Base-by-base conservation (phyloP, 352 stramenopile species). In the Globisporangium iwayamae region DNA sequence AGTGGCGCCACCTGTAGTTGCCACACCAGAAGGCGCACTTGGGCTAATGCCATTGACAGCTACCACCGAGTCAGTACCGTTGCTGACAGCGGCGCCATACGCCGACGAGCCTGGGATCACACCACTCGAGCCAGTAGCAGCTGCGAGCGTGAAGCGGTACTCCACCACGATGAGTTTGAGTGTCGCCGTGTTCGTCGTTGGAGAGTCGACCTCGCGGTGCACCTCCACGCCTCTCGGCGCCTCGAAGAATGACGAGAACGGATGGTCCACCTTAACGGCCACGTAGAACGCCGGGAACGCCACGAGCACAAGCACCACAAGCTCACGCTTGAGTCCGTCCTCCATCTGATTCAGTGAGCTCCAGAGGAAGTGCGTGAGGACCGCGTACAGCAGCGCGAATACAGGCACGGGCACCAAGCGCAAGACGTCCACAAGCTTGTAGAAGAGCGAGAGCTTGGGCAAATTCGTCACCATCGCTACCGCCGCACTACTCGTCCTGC, bases 101-200 rank as follows among this genome's bases (percentile, higher is more conserved):
- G n/a, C 6, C 14, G 36, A 2, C 3, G 57, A 14, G 2, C 20
- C 25, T 7, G 38, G 8, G 4, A 13, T 34, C 3, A 25, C 22
- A 20, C 22, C 32, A 41, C 48, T 41, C 0, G 10, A n/a, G 16
- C 7, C 9, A 34, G 11, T 7, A 13, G 55, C 48, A n/a, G 50
- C 13, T 13, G 52, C 8, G 18, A 58, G 47, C 10, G 56, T 52
- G 66, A 93, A 93, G 51, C 79, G 82, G 63, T 91, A 91, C 67
- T 91, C 82, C 51, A 73, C 77, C 45, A 91, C 81, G 46, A 90
- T 86, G 22, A 93, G 66, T 69, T 93, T 93, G 52, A 93, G 70
- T 22, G 73, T 88, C 48, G 65, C 75, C 32, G 32, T 36, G 25
- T 63, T 79, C 22, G 66, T 47, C 20, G 47, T 18, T 36, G 62